Evolutionary conservation across 192 early-diverging fungal species (phyloP), one percentile per base, ranked within the genome.

Genomic region (Backusella westeae): DNA sequence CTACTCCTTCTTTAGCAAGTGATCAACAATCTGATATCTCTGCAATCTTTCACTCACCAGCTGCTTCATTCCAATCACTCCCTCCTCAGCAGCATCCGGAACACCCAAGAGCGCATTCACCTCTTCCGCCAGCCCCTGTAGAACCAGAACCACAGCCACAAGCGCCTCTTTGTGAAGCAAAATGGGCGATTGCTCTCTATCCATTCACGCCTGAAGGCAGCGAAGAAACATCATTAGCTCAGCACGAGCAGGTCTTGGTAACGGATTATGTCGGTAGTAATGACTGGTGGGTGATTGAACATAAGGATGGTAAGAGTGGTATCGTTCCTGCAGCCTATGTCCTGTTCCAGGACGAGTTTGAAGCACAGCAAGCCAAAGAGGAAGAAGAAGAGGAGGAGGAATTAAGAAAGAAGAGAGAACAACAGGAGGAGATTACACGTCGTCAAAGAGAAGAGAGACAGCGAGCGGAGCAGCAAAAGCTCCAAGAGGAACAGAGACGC

Each of bases 261-360:
- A 81, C 94, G 12, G 98, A 98, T 81, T 88, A 90, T 79, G 91
- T 92, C 3, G 93, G 92, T 70, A 91, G 87, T 69, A 82, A 90
- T 3, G 96, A 98, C 63, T 99, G 98, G 98, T 96, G 95, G 95
- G 89, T 92, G 36, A 77, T 93, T 71, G 84, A 86, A 4, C 84
- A 89, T 34, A 85, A 90, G 19, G 86, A 91, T 74, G 80, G 80
- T 35, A 74, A 74, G 19, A 70, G 88, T 46, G 97, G 97, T 12
- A 90, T 99, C 46, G 92, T 97, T 6, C 97, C 97, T 2, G 91
- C 93, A 8, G 85, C 89, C 5, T 99, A 98, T 73, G 42, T 74
- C 14, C 59, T 77, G 36, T 78, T 78, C 56, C 74, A 75, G 53
- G 82, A 85, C 3, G 69, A 78, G 5, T 72, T 71, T 69, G 70